Evolutionary conservation across 345 rosid genomes (phyloP).

Genomic region (Mercurialis annua): DNA sequence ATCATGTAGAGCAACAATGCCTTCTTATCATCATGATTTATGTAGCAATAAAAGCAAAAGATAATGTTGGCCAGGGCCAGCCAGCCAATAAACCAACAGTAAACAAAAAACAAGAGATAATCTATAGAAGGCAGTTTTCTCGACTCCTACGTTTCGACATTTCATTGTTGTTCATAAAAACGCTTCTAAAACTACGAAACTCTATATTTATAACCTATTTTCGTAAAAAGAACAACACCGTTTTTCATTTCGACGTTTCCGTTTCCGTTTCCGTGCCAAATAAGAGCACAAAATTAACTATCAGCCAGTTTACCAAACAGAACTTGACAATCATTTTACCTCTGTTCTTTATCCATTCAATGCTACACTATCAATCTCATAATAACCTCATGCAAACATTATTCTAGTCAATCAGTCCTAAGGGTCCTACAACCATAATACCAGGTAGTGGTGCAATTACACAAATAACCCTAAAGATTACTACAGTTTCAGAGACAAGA

Average conservation of each 20-base stretch:
- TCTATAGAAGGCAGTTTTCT: too few species aligned
- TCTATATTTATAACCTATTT: too few species aligned
- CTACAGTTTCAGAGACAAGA: neutral
- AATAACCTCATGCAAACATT: conserved; percentile 29
- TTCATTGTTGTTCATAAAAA: too few species aligned
- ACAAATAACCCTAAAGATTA: conserved; percentile 26
- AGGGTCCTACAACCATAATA: conserved; percentile 28
- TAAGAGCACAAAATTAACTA: conserved; percentile 1
- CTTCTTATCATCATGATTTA: conserved; percentile 29
- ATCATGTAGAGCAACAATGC: conserved; percentile 29
- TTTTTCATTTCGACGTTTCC: too few species aligned
- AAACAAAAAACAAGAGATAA: conserved; percentile 26
- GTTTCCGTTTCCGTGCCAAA: too few species aligned
- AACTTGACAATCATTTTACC: conserved; percentile 11
- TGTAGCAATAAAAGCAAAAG: conserved; percentile 33
- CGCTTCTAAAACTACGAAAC: too few species aligned
- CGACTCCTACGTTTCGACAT: too few species aligned
- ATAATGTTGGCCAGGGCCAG: conserved; percentile 7
- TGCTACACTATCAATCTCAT: conserved; percentile 5
- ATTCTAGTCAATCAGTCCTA: conserved; percentile 30
- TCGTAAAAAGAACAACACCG: too few species aligned
- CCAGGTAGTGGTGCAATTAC: conserved; percentile 23
- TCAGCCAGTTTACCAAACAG: conserved; percentile 20
- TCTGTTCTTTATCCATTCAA: conserved; percentile 15
- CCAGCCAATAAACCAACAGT: conserved; percentile 20